Evolutionary conservation across 129 eudicot genomes (phyloP).

Genomic region (Centrapalus pauciflorus): DNA sequence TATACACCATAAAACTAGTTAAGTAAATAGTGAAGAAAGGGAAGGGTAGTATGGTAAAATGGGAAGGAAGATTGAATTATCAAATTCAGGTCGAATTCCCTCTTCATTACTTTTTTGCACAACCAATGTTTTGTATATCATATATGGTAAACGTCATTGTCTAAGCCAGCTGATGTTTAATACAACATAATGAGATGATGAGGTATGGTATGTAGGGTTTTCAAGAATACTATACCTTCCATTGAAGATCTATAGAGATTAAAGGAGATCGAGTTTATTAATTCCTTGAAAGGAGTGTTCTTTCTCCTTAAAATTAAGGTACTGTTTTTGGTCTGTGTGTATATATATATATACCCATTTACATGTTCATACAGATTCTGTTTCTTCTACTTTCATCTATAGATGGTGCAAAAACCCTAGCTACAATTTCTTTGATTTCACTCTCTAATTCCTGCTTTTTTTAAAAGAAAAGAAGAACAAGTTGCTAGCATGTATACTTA

Average conservation of each 20-base stretch:
- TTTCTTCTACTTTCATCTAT: conserved; percentile 1
- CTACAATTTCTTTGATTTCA: no score
- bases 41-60: conserved; percentile 17
- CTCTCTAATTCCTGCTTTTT: neutral
- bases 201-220: conserved; percentile 20
- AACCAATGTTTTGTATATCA: conserved; percentile 7
- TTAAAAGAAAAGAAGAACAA: neutral
- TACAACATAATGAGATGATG: conserved; percentile 23
- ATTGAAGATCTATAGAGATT: conserved; percentile 10
- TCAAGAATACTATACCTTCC: conserved; percentile 7
- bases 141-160: conserved; percentile 19
- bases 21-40: neutral
- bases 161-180: conserved; percentile 26
- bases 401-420: neutral
- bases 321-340: conserved; percentile 18
- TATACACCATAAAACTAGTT: no score
- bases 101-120: conserved; percentile 19
- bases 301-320: conserved; percentile 26
- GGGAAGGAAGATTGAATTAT: conserved; percentile 2
- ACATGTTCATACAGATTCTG: conserved; percentile 27
- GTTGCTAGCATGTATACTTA: no score
- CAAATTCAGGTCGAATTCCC: conserved; percentile 21
- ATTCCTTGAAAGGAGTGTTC: conserved; percentile 17
- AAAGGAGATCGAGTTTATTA: neutral
- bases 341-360: conserved; percentile 25